Percentiles rank a stretch among this genome's conserved stretches.
Conservation (phyloP, 176 grass and related monocot genomes). For the Carex kokanica region DNA sequence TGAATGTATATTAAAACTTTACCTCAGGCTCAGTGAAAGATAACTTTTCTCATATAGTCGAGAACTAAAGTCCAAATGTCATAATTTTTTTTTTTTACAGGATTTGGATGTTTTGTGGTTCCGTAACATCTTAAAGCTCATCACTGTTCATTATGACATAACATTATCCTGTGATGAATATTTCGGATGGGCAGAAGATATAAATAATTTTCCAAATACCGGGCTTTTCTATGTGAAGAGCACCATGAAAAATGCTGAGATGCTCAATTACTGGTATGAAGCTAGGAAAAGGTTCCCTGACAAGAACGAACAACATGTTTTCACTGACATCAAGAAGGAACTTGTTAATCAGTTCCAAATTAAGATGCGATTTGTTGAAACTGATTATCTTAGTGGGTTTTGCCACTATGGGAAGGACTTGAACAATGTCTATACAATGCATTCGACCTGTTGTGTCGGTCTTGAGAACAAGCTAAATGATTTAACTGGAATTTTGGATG, state of each 20-base stretch:
- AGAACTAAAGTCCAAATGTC: background rate
- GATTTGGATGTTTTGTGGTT: conserved; percentile 60
- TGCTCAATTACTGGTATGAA: conserved; percentile 38
- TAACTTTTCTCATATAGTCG: background rate
- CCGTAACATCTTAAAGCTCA: conserved; percentile 31
- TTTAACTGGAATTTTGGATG: conserved; percentile 24
- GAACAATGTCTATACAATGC: conserved; percentile 35
- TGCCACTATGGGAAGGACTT: conserved; percentile 44
- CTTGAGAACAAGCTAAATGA: conserved; percentile 20
- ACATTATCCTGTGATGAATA: conserved; percentile 31
- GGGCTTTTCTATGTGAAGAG: conserved; percentile 43
- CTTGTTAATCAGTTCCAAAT: conserved; percentile 11
- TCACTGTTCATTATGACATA: conserved; percentile 31
- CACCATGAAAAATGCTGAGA: conserved; percentile 5
- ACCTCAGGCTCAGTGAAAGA: too few relatives aligned
- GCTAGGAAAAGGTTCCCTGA: conserved; percentile 7
- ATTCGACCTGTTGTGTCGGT: conserved; percentile 19
- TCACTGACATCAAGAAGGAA: conserved; percentile 34
- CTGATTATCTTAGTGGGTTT: conserved; percentile 38
- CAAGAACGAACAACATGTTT: conserved; percentile 33
- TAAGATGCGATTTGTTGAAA: conserved; percentile 36
- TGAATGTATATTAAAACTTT: background rate
- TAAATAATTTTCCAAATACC: conserved; percentile 39
- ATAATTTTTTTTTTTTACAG: conserved; percentile 4
- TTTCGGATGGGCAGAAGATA: conserved; percentile 26